These are phyloP conservation scores for Dactylis glomerata DNA, from an alignment of 176 grass and related monocot genomes.

Conservation along the genomic window DNA sequence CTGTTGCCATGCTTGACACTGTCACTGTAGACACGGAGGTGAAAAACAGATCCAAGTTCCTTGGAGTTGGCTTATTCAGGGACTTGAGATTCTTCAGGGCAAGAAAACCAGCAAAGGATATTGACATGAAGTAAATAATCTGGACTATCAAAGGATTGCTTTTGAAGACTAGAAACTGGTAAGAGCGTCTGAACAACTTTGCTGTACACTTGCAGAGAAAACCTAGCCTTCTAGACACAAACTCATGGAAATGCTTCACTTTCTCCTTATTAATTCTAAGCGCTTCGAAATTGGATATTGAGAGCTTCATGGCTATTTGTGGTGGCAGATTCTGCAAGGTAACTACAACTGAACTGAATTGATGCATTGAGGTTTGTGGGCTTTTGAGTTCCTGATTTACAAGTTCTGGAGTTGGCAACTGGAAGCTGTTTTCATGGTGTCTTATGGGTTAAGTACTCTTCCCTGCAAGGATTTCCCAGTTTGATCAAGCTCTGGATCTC, in stretches of 20 bases:
- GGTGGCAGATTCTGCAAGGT: slow-evolving; percentile 5
- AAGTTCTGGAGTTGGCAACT: neutral
- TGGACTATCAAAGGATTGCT: slow-evolving; percentile 44
- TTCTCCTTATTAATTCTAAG: slow-evolving; percentile 21
- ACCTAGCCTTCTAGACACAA: neutral
- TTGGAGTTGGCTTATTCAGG: slow-evolving; percentile 26
- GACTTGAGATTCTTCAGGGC: slow-evolving; percentile 43
- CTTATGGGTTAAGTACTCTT: neutral
- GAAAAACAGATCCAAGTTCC: slow-evolving; percentile 56
- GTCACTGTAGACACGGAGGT: slow-evolving; percentile 51
- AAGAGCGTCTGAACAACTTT: slow-evolving; percentile 6
- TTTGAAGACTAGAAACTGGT: slow-evolving; percentile 27
- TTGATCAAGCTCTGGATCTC: neutral
- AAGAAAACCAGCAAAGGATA: slow-evolving; percentile 49
- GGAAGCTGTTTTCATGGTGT: slow-evolving; percentile 1
- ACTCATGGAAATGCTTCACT: slow-evolving; percentile 4
- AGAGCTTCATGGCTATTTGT: slow-evolving; percentile 21
- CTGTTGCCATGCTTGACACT: slow-evolving; percentile 55
- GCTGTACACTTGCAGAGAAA: slow-evolving; percentile 24
- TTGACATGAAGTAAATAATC: slow-evolving; percentile 42
- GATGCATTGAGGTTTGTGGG: neutral
- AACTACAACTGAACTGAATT: slow-evolving; percentile 21
- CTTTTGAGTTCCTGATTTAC: neutral
- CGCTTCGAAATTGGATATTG: neutral
- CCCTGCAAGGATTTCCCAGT: neutral